Base-by-base conservation (phyloP, 1,284 basidiomycete species). In the Ganoderma leucocontextum region DNA sequence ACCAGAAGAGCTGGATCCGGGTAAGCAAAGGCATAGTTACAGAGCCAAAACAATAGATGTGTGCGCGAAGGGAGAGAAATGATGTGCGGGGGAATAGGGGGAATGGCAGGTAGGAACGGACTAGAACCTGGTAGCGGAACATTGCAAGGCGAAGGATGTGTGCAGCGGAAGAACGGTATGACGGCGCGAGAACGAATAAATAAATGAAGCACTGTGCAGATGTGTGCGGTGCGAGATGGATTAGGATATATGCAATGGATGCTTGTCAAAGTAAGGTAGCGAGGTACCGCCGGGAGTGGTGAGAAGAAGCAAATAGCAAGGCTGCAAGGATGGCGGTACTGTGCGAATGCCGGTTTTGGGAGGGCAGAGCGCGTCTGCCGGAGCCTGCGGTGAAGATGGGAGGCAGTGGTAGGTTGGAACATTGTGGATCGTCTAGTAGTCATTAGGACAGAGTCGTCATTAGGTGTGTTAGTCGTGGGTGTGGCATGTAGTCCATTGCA, bases 161-260 rank as follows among this genome's bases (percentile, higher is more conserved):
- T 66, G 64, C 55, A 59, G 57, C 4, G 41, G 47, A 49, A 42
- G 33, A 65, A 58, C 38, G 52, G 53, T 29, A 60, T 60, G n/a
- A 38, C 57, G 15, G 57, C 19, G 22, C 38, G 39, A 25, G 19
- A 60, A 66, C 29, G 60, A 42, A 70, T 69, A 74, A 68, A 70
- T 64, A 72, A 60, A 42, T 33, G 53, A 33, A 69, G 73, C 72
- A 72, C 69, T 71, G 70, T 62, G 67, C 49, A 35, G 42, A 44
- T 36, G 42, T 9, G 29, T 33, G 42, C 19, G 22, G 42, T 53
- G 47, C 33, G 25, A 63, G 49, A 59, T 7, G 63, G 60, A 74
- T 71, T 74, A 74, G 73, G 73, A 74, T 74, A 74, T 74, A 69
- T 72, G 73, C 67, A 71, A 39, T 29, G 67, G 61, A 65, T 59